Conservation (phyloP, 176 grass and related monocot species). For the Pontederia crassipes region DNA sequence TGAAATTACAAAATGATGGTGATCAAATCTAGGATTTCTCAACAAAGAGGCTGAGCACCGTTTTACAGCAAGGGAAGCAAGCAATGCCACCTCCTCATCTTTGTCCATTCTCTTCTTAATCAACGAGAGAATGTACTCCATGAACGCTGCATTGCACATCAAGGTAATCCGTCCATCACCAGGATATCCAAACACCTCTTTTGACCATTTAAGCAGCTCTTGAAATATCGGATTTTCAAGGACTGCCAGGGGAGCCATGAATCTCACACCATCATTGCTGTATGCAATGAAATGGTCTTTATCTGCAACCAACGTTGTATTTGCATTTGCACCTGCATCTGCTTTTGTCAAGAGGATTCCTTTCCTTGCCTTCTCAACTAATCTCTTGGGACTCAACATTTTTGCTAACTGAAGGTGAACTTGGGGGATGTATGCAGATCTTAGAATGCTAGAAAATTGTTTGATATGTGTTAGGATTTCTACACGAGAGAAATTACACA, state of each 20-base stretch:
- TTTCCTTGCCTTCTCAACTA: background rate
- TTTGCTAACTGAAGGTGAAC: background rate
- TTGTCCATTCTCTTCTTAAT: background rate
- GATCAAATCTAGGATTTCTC: background rate
- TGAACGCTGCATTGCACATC: background rate
- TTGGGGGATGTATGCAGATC: background rate
- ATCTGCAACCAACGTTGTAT: background rate
- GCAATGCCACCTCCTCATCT: conserved; percentile 1
- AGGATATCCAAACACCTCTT: background rate
- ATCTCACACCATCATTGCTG: background rate
- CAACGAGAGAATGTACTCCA: conserved; percentile 4
- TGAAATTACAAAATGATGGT: background rate
- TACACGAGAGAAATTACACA: no score
- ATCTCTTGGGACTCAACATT: conserved; percentile 10
- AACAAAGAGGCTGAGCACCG: background rate
- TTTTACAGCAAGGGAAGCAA: background rate
- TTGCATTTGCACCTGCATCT: no score
- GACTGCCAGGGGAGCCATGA: conserved; percentile 1
- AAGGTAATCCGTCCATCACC: background rate
- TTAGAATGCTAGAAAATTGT: background rate
- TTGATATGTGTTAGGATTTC: no score
- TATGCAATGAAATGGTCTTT: conserved; percentile 4
- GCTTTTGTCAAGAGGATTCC: background rate
- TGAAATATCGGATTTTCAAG: background rate
- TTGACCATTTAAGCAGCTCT: background rate